Base-by-base conservation (phyloP, 192 early-diverging fungal species). In the Rhizoclosmatium sp. region DNA sequence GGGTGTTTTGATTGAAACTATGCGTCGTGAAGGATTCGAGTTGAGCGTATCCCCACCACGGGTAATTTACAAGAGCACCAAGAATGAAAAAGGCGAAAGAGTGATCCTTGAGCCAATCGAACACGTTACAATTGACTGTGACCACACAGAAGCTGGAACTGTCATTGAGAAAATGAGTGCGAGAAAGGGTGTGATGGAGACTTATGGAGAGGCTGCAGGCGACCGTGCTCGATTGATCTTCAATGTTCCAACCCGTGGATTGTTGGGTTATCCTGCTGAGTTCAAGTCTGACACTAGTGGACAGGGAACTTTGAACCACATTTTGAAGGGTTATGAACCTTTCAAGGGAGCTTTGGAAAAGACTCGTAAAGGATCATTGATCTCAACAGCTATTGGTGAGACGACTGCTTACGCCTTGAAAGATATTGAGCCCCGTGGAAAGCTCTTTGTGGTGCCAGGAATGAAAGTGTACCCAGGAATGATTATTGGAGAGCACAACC, bases 271-370 rank as follows among this genome's bases (percentile, higher is more conserved):
- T 66, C 87, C 93, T 61, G 92, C 94, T 51, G 94, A 95, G 84
- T 95, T 95, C 82, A 94, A 94, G 84, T 94, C 93, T 85, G 93
- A 94, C 78, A 95, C 94, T 2, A 92, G 91, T 72, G 94, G 94
- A 2, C 90, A 93, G 42, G 94, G 94, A 14, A 91, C 91, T 21
- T 80, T 95, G 85, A 95, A 94, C 86, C 91, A 93, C 78, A 89
- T 93, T 39, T 90, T 95, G 69, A 81, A 90, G 47, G 90, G 85
- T 39, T 95, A 93, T 77, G 91, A 89, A 49, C 89, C 91, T 51
- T 91, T 92, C 81, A 91, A 87, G 49, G 94, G 94, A 16, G 81
- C 87, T 16, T 78, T 95, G 56, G 93, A 94, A 47, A 89, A 89
- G 81, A 87, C 88, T 0, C 91, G 94, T 76, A 95, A 94, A 77